These are phyloP conservation scores for Jatropha curcas DNA, from an alignment of 345 rosid species.

Conservation along the genomic window DNA sequence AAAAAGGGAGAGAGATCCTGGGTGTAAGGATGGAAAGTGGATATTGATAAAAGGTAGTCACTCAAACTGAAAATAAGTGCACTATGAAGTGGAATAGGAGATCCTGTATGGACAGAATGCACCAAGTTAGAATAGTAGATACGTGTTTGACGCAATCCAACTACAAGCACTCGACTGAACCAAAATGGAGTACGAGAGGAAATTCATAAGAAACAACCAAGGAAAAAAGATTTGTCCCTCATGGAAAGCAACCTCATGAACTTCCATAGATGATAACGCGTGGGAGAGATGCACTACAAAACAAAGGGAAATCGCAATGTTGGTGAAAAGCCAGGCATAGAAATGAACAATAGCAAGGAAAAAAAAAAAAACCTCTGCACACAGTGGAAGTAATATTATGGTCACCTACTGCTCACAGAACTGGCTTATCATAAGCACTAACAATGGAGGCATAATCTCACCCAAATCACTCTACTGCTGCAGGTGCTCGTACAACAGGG, in stretches of 20 bases:
- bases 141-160: too few relatives aligned
- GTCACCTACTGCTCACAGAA: neutral
- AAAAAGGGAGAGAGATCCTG: too few relatives aligned
- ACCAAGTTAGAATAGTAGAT: too few relatives aligned
- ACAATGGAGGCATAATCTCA: neutral
- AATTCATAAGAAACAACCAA: slow-evolving; percentile 1
- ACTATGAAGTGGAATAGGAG: too few relatives aligned
- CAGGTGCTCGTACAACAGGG: neutral
- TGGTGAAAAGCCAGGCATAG: too few relatives aligned
- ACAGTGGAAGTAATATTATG: neutral
- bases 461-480: neutral
- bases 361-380: too few relatives aligned
- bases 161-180: neutral
- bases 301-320: too few relatives aligned
- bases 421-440: neutral
- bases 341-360: too few relatives aligned
- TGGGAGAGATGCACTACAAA: slow-evolving; percentile 5
- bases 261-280: neutral
- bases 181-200: slow-evolving; percentile 4
- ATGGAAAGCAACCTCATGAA: neutral
- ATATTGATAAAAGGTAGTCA: neutral
- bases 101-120: too few relatives aligned
- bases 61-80: neutral
- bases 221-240: neutral
- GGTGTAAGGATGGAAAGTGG: too few relatives aligned